Evolutionary conservation across 768 basidiomycete genomes (phyloP), one percentile per base, ranked within the genome.

Genomic region (Tubosaeta sp.): DNA sequence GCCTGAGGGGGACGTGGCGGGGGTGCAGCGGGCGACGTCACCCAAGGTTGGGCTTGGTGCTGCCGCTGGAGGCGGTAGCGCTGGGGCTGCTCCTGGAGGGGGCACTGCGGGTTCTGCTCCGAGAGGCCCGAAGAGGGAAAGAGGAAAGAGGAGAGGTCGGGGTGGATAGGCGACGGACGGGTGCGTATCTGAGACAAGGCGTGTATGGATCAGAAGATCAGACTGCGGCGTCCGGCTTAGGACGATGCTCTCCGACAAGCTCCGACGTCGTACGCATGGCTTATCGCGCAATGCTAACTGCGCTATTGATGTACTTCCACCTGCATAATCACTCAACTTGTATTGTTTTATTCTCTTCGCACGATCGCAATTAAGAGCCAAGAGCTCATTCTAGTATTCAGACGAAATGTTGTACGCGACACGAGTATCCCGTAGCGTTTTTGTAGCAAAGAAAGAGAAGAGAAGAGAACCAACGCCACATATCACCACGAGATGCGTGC

Each of bases 131-230:
- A 67, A 62, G 29, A 53, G 70, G 10, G 69, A 66, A 0, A 64
- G 70, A 31, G 68, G 67, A 1, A 55, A 65, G n/a, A 64, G 68
- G n/a, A 58, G 72, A 3, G 63, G 72, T 19, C 68, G 70, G 16
- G 66, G 70, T 5, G 64, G 63, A 13, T 69, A 60, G 43, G 35
- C 17, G 17, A 6, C 16, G 13, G 33, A 31, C 29, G 34, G 16
- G 11, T 17, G 4, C 35, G 35, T 37, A 37, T 8, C 27, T 29
- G n/a, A 9, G 10, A 9, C 19, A 4, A 22, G 22, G 3, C 22
- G 31, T 32, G 13, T 19, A 32, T 16, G 7, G 31, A 32, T 19
- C n/a, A 16, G 14, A 9, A 16, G 14, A 9, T 31, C 44, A 19
- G 31, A 33, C 19, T n/a, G 27, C 27, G 11, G 14, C 12, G 5